Percentiles rank a stretch among this genome's conserved stretches.
These are phyloP conservation scores for Thalassiosira livingstoniorum DNA, from an alignment of 352 stramenopile species.

Conservation along the genomic window DNA sequence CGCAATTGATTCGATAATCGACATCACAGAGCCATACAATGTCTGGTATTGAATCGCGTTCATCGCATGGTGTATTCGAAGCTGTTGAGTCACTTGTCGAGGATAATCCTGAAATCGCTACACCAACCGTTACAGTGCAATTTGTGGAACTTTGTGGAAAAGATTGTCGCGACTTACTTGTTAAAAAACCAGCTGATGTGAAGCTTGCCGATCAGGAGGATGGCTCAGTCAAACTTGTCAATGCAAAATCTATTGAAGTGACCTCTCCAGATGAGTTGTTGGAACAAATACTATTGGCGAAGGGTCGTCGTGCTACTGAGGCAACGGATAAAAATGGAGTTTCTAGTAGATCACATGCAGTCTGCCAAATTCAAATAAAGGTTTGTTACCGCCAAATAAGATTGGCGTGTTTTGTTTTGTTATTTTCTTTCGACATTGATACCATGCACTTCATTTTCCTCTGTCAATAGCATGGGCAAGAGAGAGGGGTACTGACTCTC, in stretches of 20 bases:
- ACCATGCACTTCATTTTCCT: not conserved
- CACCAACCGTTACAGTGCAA: conserved; percentile 45
- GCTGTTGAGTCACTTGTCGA: conserved; percentile 21
- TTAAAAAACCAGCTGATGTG: conserved; percentile 80
- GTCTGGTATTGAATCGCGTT: conserved; percentile 81
- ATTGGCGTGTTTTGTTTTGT: not conserved
- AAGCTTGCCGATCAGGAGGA: conserved; percentile 86
- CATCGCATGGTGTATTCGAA: conserved; percentile 48
- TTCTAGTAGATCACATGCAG: conserved; percentile 40
- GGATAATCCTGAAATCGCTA: conserved; percentile 12
- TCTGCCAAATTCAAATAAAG: conserved; percentile 53
- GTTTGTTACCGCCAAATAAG: not conserved
- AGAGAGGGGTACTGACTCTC: conserved; percentile 64
- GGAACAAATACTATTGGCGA: conserved; percentile 82
- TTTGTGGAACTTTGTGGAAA: conserved; percentile 81
- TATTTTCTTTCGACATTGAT: not conserved
- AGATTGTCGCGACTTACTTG: conserved; percentile 86
- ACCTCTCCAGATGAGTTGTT: conserved; percentile 85
- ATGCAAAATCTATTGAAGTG: conserved; percentile 73
- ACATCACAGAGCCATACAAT: conserved; percentile 82
- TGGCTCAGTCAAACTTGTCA: conserved; percentile 84
- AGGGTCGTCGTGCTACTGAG: conserved; percentile 87
- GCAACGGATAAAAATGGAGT: conserved; percentile 76
- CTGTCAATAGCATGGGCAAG: not conserved
- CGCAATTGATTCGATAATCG: not conserved